Evolutionary conservation across 176 grass and related monocot genomes (phyloP), one percentile per base, ranked within the genome.

Genomic region (Carex parvula): DNA sequence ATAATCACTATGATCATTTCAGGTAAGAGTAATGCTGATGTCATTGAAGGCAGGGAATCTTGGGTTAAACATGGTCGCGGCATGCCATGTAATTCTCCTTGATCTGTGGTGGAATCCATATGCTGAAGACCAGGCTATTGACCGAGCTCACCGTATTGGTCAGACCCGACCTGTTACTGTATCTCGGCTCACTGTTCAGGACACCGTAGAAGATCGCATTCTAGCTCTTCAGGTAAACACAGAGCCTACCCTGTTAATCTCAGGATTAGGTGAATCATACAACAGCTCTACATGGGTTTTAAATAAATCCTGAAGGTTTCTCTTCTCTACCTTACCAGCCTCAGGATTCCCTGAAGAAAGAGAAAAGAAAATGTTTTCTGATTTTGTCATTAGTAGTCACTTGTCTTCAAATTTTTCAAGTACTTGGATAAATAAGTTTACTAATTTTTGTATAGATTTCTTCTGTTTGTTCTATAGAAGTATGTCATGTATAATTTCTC

Each of bases 1-100:
- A 77, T 56, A 77, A 32, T 32, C 17, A 24, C 11, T 57, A 4
- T 48, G 21, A 53, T 88, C 26, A 64, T 80, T 17, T 33, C 82
- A 99, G 96, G 96, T 99, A 79, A 92, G 83, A 63, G 96, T 99
- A 70, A 99, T 99, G 93, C 92, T 99, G 74, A 99, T 99, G 96
- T 99, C 96, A 62, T 89, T 99, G 17, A 99, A 99, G 87, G 96
- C 96, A 60, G 96, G 93, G 24, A 99, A 93, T 88, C 93, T 99
- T 84, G 93, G 96, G 79, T 86, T 99, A 32, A 99, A 99, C 76
- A 93, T 99, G 96, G 96, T 99, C 33, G 93, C 91, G 60, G 96
- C 96, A 35, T 99, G 93, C 53, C 96, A 99, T 68, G 93, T 99
- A 8, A 88, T 99, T 86, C 89, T 99, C 73, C 93, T 99, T 60